A percentile compares a stretch with the other conserved stretches of the same genome.
These are phyloP conservation scores for Calocybe indica DNA, from an alignment of 768 basidiomycete species.

Conservation along the genomic window DNA sequence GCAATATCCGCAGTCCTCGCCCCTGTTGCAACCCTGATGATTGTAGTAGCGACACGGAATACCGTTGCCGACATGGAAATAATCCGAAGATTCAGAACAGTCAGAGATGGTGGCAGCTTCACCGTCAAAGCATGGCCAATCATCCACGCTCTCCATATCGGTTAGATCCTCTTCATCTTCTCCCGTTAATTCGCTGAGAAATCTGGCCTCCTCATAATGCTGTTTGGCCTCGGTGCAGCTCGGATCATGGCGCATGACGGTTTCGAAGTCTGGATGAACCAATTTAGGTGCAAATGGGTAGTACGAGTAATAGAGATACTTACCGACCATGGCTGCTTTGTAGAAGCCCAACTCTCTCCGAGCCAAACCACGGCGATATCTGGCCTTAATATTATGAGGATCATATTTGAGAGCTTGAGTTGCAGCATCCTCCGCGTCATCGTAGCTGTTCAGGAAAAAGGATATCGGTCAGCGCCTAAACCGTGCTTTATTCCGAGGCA, in stretches of 20 bases:
- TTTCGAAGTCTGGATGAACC: constrained; percentile 17
- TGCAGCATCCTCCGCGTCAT: constrained; percentile 32
- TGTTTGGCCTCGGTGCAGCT: constrained; percentile 6
- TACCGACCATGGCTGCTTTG: constrained; percentile 22
- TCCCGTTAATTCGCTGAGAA: constrained; percentile 7
- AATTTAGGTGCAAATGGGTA: not conserved
- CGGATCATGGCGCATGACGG: constrained; percentile 18
- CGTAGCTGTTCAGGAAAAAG: constrained; percentile 20
- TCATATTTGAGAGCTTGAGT: constrained; percentile 27
- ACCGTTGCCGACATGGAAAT: constrained; percentile 37
- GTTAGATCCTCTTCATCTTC: constrained; percentile 5
- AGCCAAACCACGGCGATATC: constrained; percentile 33
- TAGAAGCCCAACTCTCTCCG: constrained; percentile 20
- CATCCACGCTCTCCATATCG: not conserved
- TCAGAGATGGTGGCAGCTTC: constrained; percentile 11
- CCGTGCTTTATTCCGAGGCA: constrained; percentile 7
- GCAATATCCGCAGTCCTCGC: constrained; percentile 37
- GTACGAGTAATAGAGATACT: not conserved
- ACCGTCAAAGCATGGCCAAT: constrained; percentile 1
- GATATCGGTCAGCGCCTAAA: not conserved
- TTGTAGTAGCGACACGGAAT: constrained; percentile 59
- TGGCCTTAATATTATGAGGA: constrained; percentile 28
- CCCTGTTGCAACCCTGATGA: constrained; percentile 40
- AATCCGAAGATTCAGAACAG: constrained; percentile 50
- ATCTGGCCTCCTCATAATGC: constrained; percentile 7